Evolutionary conservation across 148 eudicot genomes (phyloP), one percentile per base, ranked within the genome.

Genomic region (Persicaria tinctoria): DNA sequence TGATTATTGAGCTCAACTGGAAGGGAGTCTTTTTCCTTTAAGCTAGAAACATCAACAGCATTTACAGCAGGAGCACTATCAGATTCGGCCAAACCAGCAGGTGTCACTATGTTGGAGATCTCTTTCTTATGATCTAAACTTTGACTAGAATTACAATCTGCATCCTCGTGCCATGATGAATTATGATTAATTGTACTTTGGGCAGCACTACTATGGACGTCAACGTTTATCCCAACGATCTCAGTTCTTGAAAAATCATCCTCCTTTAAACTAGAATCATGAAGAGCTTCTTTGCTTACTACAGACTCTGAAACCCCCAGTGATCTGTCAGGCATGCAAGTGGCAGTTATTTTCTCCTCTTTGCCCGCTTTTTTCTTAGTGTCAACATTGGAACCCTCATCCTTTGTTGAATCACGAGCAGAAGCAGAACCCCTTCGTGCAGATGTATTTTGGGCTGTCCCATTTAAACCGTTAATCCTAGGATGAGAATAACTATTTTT

Each of bases 21-120:
- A 51, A 53, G 8, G 50, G 49, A 51, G 10, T 41, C 71, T 47
- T 68, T 76, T 68, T 51, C 63, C 54, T 74, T 72, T 14, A 70
- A 69, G 49, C 10, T 59, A 73, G 74, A 55, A 75, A 75, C 80
- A 60, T 51, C 48, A 68, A 50, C 64, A 69, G 79, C 78, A 68
- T 14, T 68, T 51, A 62, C 76, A 75, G 69, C 76, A 74, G 57
- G n/a, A 53, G 12, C 48, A 72, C 75, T 70, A 55, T 27, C 64
- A 54, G 73, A 59, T 74, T 70, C 79, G 18, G 57, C 50, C 17
- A 50, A 46, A 44, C 70, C 50, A 62, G 32, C 5, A 56, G 71
- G 49, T 13, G 46, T 77, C 17, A 27, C 63, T 13, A 8, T 48
- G 47, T 66, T 74, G 70, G 72, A 62, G n/a, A 13, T 56, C 49